Evolutionary conservation across 148 eudicot species (phyloP).

Genomic region (Gaultheria prostrata): DNA sequence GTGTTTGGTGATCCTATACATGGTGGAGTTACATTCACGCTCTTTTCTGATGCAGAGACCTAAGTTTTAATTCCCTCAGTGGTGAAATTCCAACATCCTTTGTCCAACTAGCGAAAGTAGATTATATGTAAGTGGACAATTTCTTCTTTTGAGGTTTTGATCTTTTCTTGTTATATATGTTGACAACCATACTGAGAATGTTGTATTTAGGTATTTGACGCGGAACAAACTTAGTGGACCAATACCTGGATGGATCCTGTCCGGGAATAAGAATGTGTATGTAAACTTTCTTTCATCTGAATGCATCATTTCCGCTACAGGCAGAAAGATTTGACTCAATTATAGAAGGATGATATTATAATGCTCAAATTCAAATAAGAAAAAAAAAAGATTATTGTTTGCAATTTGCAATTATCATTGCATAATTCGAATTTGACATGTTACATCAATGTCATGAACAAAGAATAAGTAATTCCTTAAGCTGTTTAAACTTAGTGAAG

Average conservation of each 20-base stretch:
- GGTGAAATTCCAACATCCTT: conserved; percentile 50
- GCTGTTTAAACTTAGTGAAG: conserved; percentile 6
- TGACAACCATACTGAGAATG: not conserved
- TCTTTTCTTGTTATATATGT: not conserved
- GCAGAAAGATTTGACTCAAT: not conserved
- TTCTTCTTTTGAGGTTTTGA: conserved; percentile 20
- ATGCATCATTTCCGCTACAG: not conserved
- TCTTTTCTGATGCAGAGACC: conserved; percentile 38
- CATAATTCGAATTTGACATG: not conserved
- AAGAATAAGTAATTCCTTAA: not conserved
- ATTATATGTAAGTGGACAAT: conserved; percentile 34
- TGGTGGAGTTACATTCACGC: not conserved
- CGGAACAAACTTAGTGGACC: conserved; percentile 47
- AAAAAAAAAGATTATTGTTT: not conserved
- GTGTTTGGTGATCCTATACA: not conserved
- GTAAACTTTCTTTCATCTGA: not conserved
- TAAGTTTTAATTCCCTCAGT: conserved; percentile 47
- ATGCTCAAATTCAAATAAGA: not conserved
- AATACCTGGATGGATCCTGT: conserved; percentile 40
- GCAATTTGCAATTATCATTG: not conserved
- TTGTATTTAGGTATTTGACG: conserved; percentile 42
- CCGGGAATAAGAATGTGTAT: conserved; percentile 43
- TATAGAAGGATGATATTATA: not conserved
- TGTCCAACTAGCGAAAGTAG: conserved; percentile 28
- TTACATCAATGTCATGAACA: not conserved